A percentile compares a stretch with the other conserved stretches of the same genome.
These are phyloP conservation scores for Sphaerulina populicola DNA, from an alignment of 2,329 filamentous ascomycete species.

Conservation along the genomic window DNA sequence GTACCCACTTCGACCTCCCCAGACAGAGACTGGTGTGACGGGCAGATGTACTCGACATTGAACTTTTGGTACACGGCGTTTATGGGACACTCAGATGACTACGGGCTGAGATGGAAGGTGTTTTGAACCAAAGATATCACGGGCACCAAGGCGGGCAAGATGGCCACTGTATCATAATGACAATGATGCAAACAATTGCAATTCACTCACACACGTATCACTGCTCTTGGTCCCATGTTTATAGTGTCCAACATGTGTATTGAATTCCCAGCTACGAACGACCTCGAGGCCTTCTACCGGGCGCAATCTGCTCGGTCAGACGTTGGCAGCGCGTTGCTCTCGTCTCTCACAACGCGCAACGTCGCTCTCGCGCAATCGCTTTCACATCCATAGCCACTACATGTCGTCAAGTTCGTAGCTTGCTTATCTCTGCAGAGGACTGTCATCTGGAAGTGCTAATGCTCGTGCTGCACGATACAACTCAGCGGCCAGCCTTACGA, in stretches of 20 bases:
- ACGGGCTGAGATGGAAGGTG: constrained; percentile 24
- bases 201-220: constrained; percentile 18
- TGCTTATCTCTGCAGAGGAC: not conserved
- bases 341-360: not conserved
- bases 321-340: not conserved
- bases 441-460: not conserved
- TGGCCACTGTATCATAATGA: constrained; percentile 35
- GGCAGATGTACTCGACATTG: constrained; percentile 20
- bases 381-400: not conserved
- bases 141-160: constrained; percentile 10
- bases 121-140: constrained; percentile 31
- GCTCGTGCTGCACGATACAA: not conserved
- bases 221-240: not conserved
- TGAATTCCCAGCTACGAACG: not conserved
- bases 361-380: not conserved
- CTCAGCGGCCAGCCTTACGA: constrained; percentile 7
- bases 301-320: constrained; percentile 9
- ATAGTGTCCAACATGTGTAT: not conserved
- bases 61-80: constrained; percentile 17
- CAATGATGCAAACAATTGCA: constrained; percentile 30
- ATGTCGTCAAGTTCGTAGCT: not conserved
- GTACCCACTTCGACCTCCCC: constrained; percentile 27
- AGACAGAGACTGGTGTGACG: constrained; percentile 26
- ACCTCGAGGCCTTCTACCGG: not conserved
- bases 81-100: constrained; percentile 20